Conservation (phyloP, 2,329 filamentous ascomycete genomes). For the Alternaria dauci region DNA sequence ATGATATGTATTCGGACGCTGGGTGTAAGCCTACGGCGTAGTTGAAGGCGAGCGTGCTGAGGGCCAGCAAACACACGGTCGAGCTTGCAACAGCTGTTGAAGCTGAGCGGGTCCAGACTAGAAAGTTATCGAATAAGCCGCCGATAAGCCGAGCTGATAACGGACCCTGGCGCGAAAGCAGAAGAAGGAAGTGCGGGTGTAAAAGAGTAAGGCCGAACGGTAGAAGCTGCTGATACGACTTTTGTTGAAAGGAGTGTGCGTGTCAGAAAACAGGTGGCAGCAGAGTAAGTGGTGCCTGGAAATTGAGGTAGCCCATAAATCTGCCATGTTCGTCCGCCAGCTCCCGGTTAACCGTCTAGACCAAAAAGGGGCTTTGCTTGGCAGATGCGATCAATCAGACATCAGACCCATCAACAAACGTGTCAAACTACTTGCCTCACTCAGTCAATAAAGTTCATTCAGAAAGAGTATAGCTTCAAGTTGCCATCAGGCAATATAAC, state of each 20-base stretch:
- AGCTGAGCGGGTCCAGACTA: constrained; percentile 23
- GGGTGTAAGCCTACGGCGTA: neutral
- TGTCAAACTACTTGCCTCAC: neutral
- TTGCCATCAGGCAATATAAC: neutral
- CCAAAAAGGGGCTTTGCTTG: constrained; percentile 36
- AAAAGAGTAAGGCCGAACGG: constrained; percentile 6
- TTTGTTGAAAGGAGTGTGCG: constrained; percentile 16
- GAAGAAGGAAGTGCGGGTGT: neutral
- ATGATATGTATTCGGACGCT: neutral
- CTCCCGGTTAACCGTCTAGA: constrained; percentile 33
- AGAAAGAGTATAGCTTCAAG: neutral
- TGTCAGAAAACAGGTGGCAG: constrained; percentile 12
- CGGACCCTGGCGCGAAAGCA: constrained; percentile 29
- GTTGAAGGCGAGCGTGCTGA: neutral
- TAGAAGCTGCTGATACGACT: neutral
- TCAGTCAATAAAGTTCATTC: neutral
- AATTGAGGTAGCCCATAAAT: constrained; percentile 21
- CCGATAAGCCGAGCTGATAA: constrained; percentile 52
- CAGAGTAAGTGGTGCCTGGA: constrained; percentile 19
- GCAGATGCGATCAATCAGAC: constrained; percentile 20
- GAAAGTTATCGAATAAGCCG: constrained; percentile 37
- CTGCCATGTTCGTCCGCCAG: constrained; percentile 33
- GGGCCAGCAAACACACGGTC: neutral
- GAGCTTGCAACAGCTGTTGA: constrained; percentile 13
- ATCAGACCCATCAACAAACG: constrained; percentile 11